Evolutionary conservation across 176 grass and related monocot genomes (phyloP), one percentile per base, ranked within the genome.

Genomic region (Dactylis glomerata): DNA sequence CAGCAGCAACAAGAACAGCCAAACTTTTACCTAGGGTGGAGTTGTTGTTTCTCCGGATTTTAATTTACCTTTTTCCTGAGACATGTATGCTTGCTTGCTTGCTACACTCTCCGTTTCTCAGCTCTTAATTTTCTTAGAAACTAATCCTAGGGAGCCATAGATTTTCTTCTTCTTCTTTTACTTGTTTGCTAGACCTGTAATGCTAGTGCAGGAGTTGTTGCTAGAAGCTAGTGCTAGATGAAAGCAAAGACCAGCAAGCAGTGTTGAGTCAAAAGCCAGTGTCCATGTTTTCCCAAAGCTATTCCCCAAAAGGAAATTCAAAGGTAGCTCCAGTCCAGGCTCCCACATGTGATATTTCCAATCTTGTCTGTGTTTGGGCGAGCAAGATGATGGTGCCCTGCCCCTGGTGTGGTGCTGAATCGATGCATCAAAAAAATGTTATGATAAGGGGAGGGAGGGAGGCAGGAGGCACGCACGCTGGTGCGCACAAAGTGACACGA

Each of bases 61-160:
- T 69, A 64, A 73, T 92, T 50, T 66, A 40, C 47, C 22, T 78
- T 78, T 52, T 87, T 69, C 26, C 70, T 63, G 54, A 69, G 85
- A 81, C 65, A 64, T 86, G 82, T 74, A 79, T 82, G 90, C 84
- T 74, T 65, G 41, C 19, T 67, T 82, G 90, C 84, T 77, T 69
- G 33, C 28, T 54, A 76, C 54, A 41, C 64, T 82, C 59, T 68
- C 10, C 8, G 37, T 86, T 74, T 87, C 46, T 32, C 78, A 49
- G 65, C n/a, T 86, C 54, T 89, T 70, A 15, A 84, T 37, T 87
- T 85, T 83, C 70, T 89, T 95, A 87, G 91, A 85, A 66, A 82
- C 68, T 88, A 81, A 83, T 89, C 89, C 83, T 86, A 94, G 85
- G 85, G 76, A 87, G 79, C 37, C 49, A 27, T 80, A 83, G 82